Percentiles rank a stretch among this genome's conserved stretches.
Evolutionary conservation across 2,329 filamentous ascomycete species (phyloP).

Genomic region (Sarocladiaceae sp.): DNA sequence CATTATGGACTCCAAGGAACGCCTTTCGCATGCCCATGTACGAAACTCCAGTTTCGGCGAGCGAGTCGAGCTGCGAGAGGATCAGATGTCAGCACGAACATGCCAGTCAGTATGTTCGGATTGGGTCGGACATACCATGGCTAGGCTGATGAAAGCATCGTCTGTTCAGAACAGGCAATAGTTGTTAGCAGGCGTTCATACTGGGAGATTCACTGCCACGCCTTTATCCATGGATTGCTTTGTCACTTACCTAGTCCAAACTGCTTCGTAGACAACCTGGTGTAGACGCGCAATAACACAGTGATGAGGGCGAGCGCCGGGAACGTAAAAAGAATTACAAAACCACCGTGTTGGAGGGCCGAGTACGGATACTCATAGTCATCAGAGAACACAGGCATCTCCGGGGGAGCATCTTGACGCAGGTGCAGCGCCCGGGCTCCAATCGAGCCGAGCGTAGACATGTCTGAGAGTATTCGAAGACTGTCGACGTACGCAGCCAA

Average conservation of each 20-base stretch:
- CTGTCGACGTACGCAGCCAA: too few relatives aligned
- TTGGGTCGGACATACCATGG: not conserved
- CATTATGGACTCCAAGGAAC: not conserved
- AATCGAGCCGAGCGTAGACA: not conserved
- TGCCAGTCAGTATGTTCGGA: too few relatives aligned
- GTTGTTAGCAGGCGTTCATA: not conserved
- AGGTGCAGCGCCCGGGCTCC: not conserved
- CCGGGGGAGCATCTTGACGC: not conserved
- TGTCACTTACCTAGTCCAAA: not conserved
- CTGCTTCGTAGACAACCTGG: not conserved
- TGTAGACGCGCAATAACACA: not conserved
- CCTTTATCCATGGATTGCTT: not conserved
- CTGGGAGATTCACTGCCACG: not conserved
- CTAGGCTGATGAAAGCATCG: not conserved
- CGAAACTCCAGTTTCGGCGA: not conserved
- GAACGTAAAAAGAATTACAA: not conserved
- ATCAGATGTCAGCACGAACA: not conserved
- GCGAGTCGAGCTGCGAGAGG: not conserved
- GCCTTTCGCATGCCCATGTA: not conserved
- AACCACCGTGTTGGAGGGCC: not conserved
- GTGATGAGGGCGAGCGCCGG: not conserved
- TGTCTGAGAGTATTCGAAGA: not conserved
- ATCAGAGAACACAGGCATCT: not conserved
- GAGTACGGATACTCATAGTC: not conserved
- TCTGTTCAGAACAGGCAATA: too few relatives aligned